Percentiles rank a stretch among this genome's conserved stretches.
These are phyloP conservation scores for Dimargaris xerosporica DNA, from an alignment of 192 early-diverging fungal species.

Conservation along the genomic window DNA sequence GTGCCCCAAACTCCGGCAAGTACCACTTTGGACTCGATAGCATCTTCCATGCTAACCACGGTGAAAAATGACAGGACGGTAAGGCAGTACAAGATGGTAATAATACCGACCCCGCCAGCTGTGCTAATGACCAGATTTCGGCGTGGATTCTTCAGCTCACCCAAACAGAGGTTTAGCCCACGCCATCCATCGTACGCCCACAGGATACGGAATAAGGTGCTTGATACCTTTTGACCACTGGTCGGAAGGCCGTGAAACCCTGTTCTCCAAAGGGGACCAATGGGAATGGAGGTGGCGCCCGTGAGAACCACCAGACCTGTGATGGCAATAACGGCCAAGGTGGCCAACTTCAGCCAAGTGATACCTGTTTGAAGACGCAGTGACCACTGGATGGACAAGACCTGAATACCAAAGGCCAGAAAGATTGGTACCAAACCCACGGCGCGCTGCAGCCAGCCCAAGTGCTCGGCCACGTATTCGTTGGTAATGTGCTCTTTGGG, in stretches of 20 bases:
- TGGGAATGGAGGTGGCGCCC: conserved; percentile 26
- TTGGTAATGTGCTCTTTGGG: conserved; percentile 6
- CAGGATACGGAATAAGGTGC: conserved; percentile 34
- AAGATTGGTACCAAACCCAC: conserved; percentile 36
- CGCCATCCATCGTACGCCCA: conserved; percentile 51
- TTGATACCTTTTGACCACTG: conserved; percentile 26
- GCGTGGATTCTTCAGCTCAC: conserved; percentile 70
- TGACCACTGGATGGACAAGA: conserved; percentile 42
- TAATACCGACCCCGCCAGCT: conserved; percentile 54
- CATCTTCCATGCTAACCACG: conserved; percentile 51
- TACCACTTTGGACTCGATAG: conserved; percentile 43
- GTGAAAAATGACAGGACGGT: conserved; percentile 72
- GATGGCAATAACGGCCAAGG: conserved; percentile 47
- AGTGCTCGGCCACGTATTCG: conserved; percentile 13
- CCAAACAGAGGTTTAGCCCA: conserved; percentile 65
- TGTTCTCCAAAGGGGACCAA: conserved; percentile 31
- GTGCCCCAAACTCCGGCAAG: conserved; percentile 41
- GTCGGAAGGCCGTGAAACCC: conserved; percentile 46
- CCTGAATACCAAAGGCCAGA: conserved; percentile 39
- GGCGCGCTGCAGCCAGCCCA: conserved; percentile 31
- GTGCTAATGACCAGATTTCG: conserved; percentile 66
- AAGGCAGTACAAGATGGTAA: conserved; percentile 57
- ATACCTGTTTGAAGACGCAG: conserved; percentile 56
- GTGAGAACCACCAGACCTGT: conserved; percentile 49
- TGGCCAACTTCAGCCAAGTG: conserved; percentile 53